Base-by-base conservation (phyloP, 257 asterid species). In the Linderniella brevidens region DNA sequence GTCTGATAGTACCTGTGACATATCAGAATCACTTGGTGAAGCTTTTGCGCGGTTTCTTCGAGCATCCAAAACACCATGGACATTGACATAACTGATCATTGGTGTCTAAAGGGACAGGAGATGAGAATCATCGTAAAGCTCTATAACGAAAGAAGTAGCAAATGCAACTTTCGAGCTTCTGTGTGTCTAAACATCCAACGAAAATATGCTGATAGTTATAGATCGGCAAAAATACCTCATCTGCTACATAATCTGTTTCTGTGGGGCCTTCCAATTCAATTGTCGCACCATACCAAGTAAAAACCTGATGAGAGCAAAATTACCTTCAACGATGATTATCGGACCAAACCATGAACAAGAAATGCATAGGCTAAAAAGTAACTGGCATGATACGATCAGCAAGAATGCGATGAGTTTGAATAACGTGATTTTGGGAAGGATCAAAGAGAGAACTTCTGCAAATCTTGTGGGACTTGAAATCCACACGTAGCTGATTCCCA, bases 241-340 rank as follows among this genome's bases (percentile, higher is more conserved):
- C 98, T 19, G 96, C 94, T 43, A 86, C 81, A 64, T 88, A 85
- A 57, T 85, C 94, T 35, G 96, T 81, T 77, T 88, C 96, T 38
- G 96, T 71, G 25, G 71, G 48, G 59, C 96, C 98, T 39, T 90
- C 96, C 68, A 85, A 58, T 66, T 90, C 96, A 60, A 90, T 71
- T 18, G 88, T 77, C 15, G 96, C 99, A 50, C 99, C 96, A 58
- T 81, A 69, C 99, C 99, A 90, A 8, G 96, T 79, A 62, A 90
- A 90, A 53, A 81, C 92, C 96, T 81, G 60, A 64, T 51, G 50
- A 17, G 17, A 58, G 58, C 17, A 11, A 13, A 60, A 54, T 55
- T 50, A 49, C 46, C 54, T 50, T 60, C 53, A 61, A 25, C 6
- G 32, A 25, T 25, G 46, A 69, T 58, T 35, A 44, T 48, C 13